These are phyloP conservation scores for Alternaria alternata DNA, from an alignment of 2,329 filamentous ascomycete genomes.

Conservation along the genomic window DNA sequence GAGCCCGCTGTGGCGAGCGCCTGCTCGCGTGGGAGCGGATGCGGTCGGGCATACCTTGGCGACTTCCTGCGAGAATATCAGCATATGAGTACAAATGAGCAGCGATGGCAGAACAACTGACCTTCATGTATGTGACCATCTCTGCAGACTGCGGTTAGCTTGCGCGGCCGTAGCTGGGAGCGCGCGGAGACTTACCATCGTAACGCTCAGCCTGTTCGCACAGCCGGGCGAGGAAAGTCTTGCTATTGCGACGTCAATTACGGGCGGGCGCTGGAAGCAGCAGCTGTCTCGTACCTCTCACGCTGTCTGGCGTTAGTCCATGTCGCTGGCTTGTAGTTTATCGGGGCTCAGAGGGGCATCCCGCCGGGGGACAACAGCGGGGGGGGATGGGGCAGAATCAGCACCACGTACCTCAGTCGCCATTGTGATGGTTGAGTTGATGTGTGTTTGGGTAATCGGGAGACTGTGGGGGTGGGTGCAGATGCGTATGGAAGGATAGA, in stretches of 20 bases:
- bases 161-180: slow-evolving; percentile 25
- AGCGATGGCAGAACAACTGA: slow-evolving; percentile 51
- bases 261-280: slow-evolving; percentile 19
- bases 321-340: slow-evolving; percentile 38
- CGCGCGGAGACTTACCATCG: slow-evolving; percentile 72
- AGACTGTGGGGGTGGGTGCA: slow-evolving; percentile 27
- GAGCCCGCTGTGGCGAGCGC: slow-evolving; percentile 24
- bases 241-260: slow-evolving; percentile 57
- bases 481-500: slow-evolving; percentile 36
- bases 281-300: slow-evolving; percentile 55
- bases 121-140: slow-evolving; percentile 99
- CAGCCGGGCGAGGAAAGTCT: slow-evolving; percentile 99
- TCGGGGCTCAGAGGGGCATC: slow-evolving; percentile 52
- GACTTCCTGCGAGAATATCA: slow-evolving; percentile 74
- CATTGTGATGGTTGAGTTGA: slow-evolving; percentile 57
- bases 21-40: slow-evolving; percentile 32
- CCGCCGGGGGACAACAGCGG: slow-evolving; percentile 47
- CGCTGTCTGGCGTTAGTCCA: slow-evolving; percentile 54
- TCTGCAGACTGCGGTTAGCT: slow-evolving; percentile 62
- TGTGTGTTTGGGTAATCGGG: slow-evolving; percentile 24
- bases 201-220: slow-evolving; percentile 99
- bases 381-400: slow-evolving; percentile 48
- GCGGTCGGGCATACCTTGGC: slow-evolving; percentile 72
- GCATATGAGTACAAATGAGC: slow-evolving; percentile 29
- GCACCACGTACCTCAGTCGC: slow-evolving; percentile 67